Evolutionary conservation across 139 green algal species (phyloP).

Genomic region (Gonium pectorale): DNA sequence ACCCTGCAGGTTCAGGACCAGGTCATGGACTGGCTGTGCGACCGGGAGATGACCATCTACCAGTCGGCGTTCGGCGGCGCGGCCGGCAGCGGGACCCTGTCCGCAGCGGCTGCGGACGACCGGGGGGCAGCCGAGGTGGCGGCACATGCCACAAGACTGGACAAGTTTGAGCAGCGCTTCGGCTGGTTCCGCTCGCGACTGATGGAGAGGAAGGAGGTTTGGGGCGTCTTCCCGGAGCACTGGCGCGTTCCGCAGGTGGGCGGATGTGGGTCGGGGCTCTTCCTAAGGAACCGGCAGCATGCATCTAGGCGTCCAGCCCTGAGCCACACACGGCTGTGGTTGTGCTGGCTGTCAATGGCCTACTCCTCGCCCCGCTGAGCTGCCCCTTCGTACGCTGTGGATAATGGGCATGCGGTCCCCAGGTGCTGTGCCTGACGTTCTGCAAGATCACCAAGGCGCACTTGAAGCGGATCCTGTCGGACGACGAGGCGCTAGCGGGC

Average conservation of each 20-base stretch:
- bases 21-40: constrained; percentile 90
- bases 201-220: constrained; percentile 73
- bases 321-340: no score
- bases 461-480: constrained; percentile 85
- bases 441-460: constrained; percentile 95
- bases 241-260: constrained; percentile 90
- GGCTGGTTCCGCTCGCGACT: constrained; percentile 79
- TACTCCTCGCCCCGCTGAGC: no score
- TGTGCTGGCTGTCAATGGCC: no score
- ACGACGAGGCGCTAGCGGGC: constrained; percentile 50
- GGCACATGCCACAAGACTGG: constrained; percentile 77
- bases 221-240: constrained; percentile 90
- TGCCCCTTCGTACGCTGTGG: no score
- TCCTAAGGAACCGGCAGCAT: no score
- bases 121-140: constrained; percentile 30
- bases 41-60: constrained; percentile 92
- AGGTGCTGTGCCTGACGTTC: constrained; percentile 91
- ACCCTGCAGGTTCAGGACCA: constrained; percentile 84
- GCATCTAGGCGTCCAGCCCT: no score
- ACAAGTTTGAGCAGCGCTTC: constrained; percentile 92
- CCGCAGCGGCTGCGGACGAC: constrained; percentile 60
- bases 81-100: constrained; percentile 34
- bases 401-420: no score
- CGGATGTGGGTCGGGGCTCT: not conserved
- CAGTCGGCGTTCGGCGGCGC: constrained; percentile 81